Base-by-base conservation (phyloP, 2,329 filamentous ascomycete genomes). In the Ascosphaera apis region DNA sequence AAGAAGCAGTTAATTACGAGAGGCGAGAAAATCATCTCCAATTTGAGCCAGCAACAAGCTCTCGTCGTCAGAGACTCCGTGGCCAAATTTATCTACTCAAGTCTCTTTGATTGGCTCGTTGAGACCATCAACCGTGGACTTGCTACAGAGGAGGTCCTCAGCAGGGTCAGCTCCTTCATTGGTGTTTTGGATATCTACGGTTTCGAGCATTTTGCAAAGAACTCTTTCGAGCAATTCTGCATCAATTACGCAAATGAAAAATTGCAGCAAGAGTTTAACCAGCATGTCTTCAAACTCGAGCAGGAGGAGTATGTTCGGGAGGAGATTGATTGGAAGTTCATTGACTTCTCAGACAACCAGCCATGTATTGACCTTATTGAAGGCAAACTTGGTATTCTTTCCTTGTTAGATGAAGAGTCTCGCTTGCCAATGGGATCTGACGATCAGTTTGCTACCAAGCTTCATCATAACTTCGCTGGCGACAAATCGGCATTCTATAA, bases 191-290 rank as follows among this genome's bases (percentile, higher is more conserved):
- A 98, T 80, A 98, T 98, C 46, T 95, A 95, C 57, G 86, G 86
- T 43, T 98, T 98, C 51, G 88, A 98, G 56, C 88, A 95, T 58
- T 98, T 98, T 51, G 86, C 88, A 42, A 95, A 93, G 65, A 98
- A 98, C 62, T 98, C 88, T 1, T 98, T 98, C 49, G 88, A 98
- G 55, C 88, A 98, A 55, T 98, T 98, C 58, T 98, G 88, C 60
- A 98, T 98, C 69, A 98, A 98, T 59, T 98, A 98, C 51, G 88
- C 88, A 58, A 98, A 98, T 57, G 88, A 98, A 59, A 98, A 98
- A 60, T 64, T 98, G 37, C 88, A 98, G 54, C 88, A 98, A 55
- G 86, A 95, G 54, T 98, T 98, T 65, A 98, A 98, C 58, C 82
- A 91, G 53, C 88, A 98, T 51, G 88, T 98, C 25, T 98, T 98